Conservation (phyloP, 768 basidiomycete genomes). For the Rhodotorula taiwanensis region DNA sequence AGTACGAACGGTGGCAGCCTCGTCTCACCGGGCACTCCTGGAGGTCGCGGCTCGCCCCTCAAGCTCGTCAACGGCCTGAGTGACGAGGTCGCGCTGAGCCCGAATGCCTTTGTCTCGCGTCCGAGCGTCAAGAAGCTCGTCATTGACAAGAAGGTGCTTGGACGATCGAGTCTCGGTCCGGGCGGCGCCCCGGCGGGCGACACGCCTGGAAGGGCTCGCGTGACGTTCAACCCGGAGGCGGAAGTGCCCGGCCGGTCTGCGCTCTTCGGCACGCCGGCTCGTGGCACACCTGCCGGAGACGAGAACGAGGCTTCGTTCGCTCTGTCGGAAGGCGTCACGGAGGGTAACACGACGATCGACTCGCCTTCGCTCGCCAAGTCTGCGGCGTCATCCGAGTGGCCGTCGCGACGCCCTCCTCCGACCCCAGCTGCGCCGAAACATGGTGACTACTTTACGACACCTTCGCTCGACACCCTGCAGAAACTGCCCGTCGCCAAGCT, state of each 20-base stretch:
- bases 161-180: neutral
- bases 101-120: slow-evolving; percentile 37
- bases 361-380: slow-evolving; percentile 22
- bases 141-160: slow-evolving; percentile 32
- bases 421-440: slow-evolving; percentile 49
- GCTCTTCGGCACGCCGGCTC: slow-evolving; percentile 3
- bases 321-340: slow-evolving; percentile 11
- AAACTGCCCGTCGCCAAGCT: slow-evolving; percentile 67
- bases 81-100: slow-evolving; percentile 31
- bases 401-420: slow-evolving; percentile 6
- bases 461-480: slow-evolving; percentile 65
- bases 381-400: neutral
- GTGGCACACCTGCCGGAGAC: neutral
- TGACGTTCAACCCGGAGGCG: slow-evolving; percentile 32
- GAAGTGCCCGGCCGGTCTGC: slow-evolving; percentile 17
- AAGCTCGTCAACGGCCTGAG: slow-evolving; percentile 29
- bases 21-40: slow-evolving; percentile 23
- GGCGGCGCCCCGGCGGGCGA: neutral
- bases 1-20: neutral
- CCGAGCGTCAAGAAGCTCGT: slow-evolving; percentile 42
- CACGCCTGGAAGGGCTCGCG: neutral
- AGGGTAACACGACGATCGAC: slow-evolving; percentile 28
- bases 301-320: slow-evolving; percentile 15
- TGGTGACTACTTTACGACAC: slow-evolving; percentile 88
- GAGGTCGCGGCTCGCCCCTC: slow-evolving; percentile 26